phyloP scores from a whole-genome alignment of 192 early-diverging fungal genomes.

The Physocladia obscura region DNA sequence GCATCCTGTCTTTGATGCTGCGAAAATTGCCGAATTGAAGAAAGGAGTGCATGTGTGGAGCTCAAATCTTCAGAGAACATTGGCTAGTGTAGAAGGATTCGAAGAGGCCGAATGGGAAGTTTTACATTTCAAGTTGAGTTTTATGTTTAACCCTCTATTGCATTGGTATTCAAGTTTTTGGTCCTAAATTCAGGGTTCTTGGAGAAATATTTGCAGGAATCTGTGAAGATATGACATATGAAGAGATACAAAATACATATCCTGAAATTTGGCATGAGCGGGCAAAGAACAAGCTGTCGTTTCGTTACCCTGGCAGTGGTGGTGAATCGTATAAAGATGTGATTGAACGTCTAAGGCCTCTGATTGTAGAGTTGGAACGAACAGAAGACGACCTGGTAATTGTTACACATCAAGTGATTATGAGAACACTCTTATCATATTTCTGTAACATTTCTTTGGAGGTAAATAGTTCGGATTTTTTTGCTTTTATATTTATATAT shows the following conservation, averaged over 20 bases:
- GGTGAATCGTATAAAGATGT: slow-evolving; percentile 95
- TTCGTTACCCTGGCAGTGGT: slow-evolving; percentile 93
- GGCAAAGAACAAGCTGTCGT: slow-evolving; percentile 82
- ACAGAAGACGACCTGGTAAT: slow-evolving; percentile 84
- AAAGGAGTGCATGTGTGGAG: slow-evolving; percentile 74
- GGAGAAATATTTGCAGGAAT: slow-evolving; percentile 93
- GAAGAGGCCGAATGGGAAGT: slow-evolving; percentile 76
- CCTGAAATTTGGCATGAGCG: slow-evolving; percentile 84
- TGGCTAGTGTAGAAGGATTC: slow-evolving; percentile 82
- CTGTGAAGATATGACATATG: slow-evolving; percentile 55
- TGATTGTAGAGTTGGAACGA: slow-evolving; percentile 94
- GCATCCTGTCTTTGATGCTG: neutral
- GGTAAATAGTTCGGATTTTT: neutral
- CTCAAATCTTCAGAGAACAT: slow-evolving; percentile 78
- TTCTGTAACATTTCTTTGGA: slow-evolving; percentile 79
- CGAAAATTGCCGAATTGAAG: slow-evolving; percentile 6
- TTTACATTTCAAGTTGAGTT: slow-evolving; percentile 50
- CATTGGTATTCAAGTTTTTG: neutral
- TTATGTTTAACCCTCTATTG: neutral
- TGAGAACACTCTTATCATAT: slow-evolving; percentile 88
- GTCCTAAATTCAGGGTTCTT: slow-evolving; percentile 69
- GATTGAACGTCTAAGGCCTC: slow-evolving; percentile 85
- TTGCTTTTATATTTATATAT: too few species aligned
- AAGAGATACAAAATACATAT: slow-evolving; percentile 74
- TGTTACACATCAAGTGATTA: slow-evolving; percentile 89